phyloP scores from a whole-genome alignment of 306 rosid species.

The Dalbergia cultrata region DNA sequence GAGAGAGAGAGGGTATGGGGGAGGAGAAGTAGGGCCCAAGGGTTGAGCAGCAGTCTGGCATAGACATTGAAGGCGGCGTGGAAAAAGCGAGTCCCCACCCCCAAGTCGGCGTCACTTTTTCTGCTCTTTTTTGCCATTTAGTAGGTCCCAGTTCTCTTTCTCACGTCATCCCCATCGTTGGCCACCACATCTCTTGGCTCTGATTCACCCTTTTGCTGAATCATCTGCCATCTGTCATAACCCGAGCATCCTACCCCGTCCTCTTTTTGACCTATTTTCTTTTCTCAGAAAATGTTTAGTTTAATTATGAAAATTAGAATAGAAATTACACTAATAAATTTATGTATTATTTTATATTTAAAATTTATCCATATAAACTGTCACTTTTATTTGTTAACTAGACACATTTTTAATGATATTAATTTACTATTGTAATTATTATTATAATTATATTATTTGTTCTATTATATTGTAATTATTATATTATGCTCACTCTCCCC shows the following conservation, averaged over 20 bases:
- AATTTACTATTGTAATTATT: no score
- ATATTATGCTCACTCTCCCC: no score
- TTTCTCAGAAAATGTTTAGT: not conserved
- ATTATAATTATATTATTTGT: no score
- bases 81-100: constrained; percentile 41
- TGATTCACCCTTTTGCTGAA: constrained; percentile 36
- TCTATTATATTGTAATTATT: no score
- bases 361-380: no score
- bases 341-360: no score
- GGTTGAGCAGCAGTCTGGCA: constrained; percentile 30
- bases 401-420: no score
- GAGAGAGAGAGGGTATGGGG: not conserved
- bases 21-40: constrained; percentile 1
- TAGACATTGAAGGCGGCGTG: constrained; percentile 65
- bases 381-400: no score
- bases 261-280: not conserved
- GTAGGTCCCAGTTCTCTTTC: constrained; percentile 27
- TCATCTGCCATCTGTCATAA: constrained; percentile 55
- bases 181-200: constrained; percentile 56
- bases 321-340: no score
- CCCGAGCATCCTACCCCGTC: constrained; percentile 10
- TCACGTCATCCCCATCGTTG: constrained; percentile 49
- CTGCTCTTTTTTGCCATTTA: not conserved
- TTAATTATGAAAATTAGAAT: not conserved
- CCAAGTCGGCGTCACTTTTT: constrained; percentile 46